Base-by-base conservation (phyloP, 1,139 yeast species). In the Candida pseudoviswanathii region DNA sequence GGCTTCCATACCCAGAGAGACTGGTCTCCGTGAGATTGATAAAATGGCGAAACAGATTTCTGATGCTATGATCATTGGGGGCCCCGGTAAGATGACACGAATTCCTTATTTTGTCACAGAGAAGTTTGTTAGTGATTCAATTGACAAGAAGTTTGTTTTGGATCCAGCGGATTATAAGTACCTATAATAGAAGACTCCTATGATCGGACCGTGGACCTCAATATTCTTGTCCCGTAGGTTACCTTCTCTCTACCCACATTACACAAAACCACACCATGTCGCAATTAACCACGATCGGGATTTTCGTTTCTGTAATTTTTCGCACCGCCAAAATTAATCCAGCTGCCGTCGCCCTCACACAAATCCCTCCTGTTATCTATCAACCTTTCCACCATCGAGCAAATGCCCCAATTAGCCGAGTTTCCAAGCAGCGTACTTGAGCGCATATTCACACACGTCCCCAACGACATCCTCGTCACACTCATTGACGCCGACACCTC, bases 101-200 rank as follows among this genome's bases (percentile, higher is more conserved):
- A 67, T 81, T n/a, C 83, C 86, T 0, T 65, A 73, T 36, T 66
- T 84, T 5, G 86, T 84, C 0, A 62, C 55, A 10, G 67, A 66
- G 32, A 46, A 57, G 0, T 84, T 83, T 71, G 58, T 85, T 1
- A 62, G 62, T 22, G 67, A 62, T 4, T 72, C 81, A 38, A 73
- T 84, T 10, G 58, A 61, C 9, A 64, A 66, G 41, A 66, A 68
- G 3, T 60, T 58, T 3, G 61, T 80, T 36, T 82, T 76, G 3
- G 85, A 82, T 52, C 78, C 82, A 3, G 77, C 71, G 46, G 77
- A 72, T 55, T 64, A 55, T 51, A 65, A 63, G 51, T 43, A 32
- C 34, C 5, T 16, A 39, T 39, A 39, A 33, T 5, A 27, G 8
- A 27, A 27, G 30, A 27, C 30, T 16, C 16, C 16, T 16, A 16